These are phyloP conservation scores for Cladosporium sphaerospermum DNA, from an alignment of 2,329 filamentous ascomycete species.

Conservation along the genomic window DNA sequence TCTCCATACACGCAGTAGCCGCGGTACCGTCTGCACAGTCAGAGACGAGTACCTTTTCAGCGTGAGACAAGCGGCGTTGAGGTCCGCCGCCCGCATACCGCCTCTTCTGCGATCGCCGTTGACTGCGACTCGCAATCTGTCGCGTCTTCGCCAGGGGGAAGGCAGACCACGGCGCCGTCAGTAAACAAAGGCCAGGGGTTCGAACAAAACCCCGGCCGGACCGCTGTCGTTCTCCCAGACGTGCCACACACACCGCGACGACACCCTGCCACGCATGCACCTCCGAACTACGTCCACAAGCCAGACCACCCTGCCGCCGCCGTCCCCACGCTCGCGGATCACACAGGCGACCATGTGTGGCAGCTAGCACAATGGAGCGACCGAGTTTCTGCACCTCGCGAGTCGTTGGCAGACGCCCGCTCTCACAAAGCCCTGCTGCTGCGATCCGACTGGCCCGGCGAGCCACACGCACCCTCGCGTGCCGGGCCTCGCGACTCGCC, in stretches of 20 bases:
- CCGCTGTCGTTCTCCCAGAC: constrained; percentile 58
- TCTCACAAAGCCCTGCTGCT: not conserved
- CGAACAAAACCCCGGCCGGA: constrained; percentile 81
- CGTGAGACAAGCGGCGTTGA: constrained; percentile 2
- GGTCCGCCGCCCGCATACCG: not conserved
- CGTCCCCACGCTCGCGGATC: constrained; percentile 4
- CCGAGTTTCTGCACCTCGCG: not conserved
- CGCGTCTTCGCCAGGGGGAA: constrained; percentile 8
- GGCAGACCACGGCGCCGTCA: too few species aligned
- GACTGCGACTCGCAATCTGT: constrained; percentile 7
- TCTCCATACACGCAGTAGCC: not conserved
- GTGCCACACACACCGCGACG: not conserved
- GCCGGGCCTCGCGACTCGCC: not conserved
- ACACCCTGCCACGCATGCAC: not conserved
- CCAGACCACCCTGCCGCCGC: not conserved
- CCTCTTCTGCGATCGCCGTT: not conserved
- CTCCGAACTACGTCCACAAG: constrained; percentile 9
- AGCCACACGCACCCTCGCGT: not conserved
- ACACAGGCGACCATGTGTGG: not conserved
- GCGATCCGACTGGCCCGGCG: constrained; percentile 1
- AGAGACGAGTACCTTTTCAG: constrained; percentile 1
- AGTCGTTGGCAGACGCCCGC: not conserved
- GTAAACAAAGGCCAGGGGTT: constrained; percentile 49
- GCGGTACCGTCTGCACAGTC: not conserved
- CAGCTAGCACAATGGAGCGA: constrained; percentile 1